These are phyloP conservation scores for Ramaria sp. DNA, from an alignment of 768 basidiomycete species.

Conservation along the genomic window DNA sequence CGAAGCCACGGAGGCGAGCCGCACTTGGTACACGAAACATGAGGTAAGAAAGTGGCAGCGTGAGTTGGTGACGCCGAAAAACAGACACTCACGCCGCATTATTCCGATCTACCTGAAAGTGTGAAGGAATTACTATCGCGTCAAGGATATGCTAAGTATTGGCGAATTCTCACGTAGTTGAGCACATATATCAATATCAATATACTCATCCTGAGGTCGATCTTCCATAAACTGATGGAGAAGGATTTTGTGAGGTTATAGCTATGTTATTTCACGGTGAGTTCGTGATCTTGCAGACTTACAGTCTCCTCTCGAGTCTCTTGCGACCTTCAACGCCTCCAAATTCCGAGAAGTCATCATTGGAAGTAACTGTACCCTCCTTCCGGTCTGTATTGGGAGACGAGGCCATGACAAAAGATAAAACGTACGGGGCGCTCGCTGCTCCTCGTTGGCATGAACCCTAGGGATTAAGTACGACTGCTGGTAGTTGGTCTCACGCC, in stretches of 20 bases:
- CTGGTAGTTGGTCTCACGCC: no score
- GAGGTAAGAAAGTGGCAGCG: neutral
- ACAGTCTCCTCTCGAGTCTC: constrained; percentile 39
- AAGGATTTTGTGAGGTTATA: neutral
- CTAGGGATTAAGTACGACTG: no score
- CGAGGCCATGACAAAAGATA: neutral
- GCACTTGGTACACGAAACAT: constrained; percentile 27
- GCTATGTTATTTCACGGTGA: neutral
- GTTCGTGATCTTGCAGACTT: constrained; percentile 13
- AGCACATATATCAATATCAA: constrained; percentile 25
- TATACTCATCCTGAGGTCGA: constrained; percentile 26
- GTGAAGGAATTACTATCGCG: neutral
- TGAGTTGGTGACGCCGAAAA: neutral
- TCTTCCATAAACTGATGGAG: constrained; percentile 11
- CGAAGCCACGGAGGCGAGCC: constrained; percentile 62
- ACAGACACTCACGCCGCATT: constrained; percentile 41
- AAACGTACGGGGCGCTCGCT: neutral
- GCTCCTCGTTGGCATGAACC: no score
- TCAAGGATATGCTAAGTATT: no score
- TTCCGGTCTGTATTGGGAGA: neutral
- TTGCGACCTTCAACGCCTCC: constrained; percentile 35
- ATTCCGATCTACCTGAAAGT: constrained; percentile 53
- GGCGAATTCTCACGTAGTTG: constrained; percentile 20
- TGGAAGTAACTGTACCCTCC: neutral
- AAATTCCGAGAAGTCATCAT: constrained; percentile 18